These are phyloP conservation scores for Solanum medicagineum DNA, from an alignment of 257 asterid genomes.

Conservation along the genomic window DNA sequence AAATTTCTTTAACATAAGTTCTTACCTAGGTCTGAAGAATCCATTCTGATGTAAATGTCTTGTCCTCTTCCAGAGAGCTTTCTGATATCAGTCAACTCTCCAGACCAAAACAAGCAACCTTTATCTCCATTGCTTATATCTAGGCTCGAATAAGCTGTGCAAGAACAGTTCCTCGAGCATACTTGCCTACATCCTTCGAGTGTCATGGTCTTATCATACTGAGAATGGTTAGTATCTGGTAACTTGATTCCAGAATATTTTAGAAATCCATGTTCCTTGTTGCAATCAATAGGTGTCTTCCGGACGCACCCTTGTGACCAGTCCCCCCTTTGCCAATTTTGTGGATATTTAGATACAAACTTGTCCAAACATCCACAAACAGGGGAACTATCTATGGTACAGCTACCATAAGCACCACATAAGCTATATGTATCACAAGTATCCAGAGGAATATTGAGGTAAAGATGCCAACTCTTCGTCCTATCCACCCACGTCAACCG, in stretches of 20 bases:
- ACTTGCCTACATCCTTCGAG: conserved; percentile 8
- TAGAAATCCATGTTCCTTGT: conserved; percentile 6
- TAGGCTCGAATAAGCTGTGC: conserved; percentile 18
- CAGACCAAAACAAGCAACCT: conserved; percentile 21
- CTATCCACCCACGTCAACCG: not conserved
- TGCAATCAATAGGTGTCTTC: conserved; percentile 2
- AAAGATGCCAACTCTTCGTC: not conserved
- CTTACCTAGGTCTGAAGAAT: conserved; percentile 11
- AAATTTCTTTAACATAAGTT: not conserved
- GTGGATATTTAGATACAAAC: conserved; percentile 4
- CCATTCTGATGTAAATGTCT: conserved; percentile 15
- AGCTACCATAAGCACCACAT: not conserved
- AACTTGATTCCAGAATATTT: conserved; percentile 13
- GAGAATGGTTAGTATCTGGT: conserved; percentile 10
- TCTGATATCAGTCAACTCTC: conserved; percentile 8
- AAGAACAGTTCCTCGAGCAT: conserved; percentile 18
- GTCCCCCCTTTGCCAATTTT: conserved; percentile 6
- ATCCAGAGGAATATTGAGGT: not conserved
- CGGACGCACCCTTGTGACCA: conserved; percentile 20
- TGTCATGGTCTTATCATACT: conserved; percentile 11
- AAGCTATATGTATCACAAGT: not conserved
- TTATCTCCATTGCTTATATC: conserved; percentile 5
- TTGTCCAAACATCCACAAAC: conserved; percentile 9
- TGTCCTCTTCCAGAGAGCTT: conserved; percentile 7
- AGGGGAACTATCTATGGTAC: not conserved